Conservation (phyloP, 2,329 filamentous ascomycete genomes). For the Paraphaeosphaeria sporulosa region DNA sequence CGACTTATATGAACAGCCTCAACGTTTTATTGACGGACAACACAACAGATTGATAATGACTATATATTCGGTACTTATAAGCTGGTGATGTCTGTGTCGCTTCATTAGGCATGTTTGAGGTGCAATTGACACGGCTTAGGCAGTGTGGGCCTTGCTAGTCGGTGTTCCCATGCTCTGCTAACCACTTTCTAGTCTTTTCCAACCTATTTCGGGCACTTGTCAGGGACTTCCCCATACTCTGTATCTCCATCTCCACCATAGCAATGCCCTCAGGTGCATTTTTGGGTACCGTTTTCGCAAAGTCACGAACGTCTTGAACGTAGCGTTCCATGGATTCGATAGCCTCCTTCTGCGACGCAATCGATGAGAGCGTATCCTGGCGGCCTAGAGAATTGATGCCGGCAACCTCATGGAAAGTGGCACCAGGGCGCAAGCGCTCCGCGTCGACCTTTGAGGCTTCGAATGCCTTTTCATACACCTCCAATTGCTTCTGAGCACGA, state of each 20-base stretch:
- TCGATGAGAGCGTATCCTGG: conserved; percentile 1
- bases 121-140: neutral
- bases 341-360: neutral
- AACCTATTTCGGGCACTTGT: neutral
- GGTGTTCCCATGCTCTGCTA: conserved; percentile 8
- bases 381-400: conserved; percentile 9
- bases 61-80: too few species aligned
- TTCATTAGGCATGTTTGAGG: too few species aligned
- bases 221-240: neutral
- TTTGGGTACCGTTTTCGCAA: conserved; percentile 4
- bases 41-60: too few species aligned
- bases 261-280: neutral
- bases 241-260: neutral
- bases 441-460: conserved; percentile 4
- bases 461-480: neutral
- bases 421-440: conserved; percentile 7
- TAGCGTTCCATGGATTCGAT: neutral
- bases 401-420: conserved; percentile 6
- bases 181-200: neutral
- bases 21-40: too few species aligned
- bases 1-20: too few species aligned
- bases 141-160: neutral
- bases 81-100: too few species aligned
- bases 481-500: neutral
- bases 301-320: neutral